Percentiles rank a stretch among this genome's conserved stretches.
These are phyloP conservation scores for Aspergillus aculeatinus DNA, from an alignment of 2,329 filamentous ascomycete species.

Conservation along the genomic window DNA sequence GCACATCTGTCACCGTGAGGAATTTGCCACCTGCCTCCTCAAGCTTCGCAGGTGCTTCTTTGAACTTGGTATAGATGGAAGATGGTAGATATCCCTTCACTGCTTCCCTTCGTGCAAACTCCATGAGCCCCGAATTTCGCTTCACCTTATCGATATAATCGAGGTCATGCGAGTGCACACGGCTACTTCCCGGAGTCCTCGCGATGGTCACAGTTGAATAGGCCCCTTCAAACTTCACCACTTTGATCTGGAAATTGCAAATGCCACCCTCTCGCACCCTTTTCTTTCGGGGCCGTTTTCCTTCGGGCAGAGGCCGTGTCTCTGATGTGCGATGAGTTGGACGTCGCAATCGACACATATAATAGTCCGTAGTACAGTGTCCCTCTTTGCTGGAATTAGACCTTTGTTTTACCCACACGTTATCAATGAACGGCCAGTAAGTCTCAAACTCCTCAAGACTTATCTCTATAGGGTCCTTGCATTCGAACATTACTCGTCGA, in stretches of 20 bases:
- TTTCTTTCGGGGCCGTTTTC: slow-evolving; percentile 48
- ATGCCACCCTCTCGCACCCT: slow-evolving; percentile 46
- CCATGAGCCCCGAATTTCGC: slow-evolving; percentile 50
- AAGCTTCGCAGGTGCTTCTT: slow-evolving; percentile 46
- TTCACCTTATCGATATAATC: slow-evolving; percentile 51
- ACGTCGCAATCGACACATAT: slow-evolving; percentile 48
- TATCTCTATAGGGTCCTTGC: slow-evolving; percentile 49
- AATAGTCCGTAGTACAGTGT: slow-evolving; percentile 47
- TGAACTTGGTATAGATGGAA: slow-evolving; percentile 50
- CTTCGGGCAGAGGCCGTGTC: slow-evolving; percentile 43
- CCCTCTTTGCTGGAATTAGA: slow-evolving; percentile 44
- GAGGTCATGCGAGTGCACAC: slow-evolving; percentile 46
- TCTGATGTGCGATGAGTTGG: slow-evolving; percentile 41
- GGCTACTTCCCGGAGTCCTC: slow-evolving; percentile 42
- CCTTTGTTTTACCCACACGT: slow-evolving; percentile 52
- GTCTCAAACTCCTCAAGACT: slow-evolving; percentile 47
- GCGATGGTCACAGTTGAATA: slow-evolving; percentile 46
- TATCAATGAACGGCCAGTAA: slow-evolving; percentile 52
- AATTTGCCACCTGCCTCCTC: slow-evolving; percentile 47
- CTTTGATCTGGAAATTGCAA: slow-evolving; percentile 51
- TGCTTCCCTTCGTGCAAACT: slow-evolving; percentile 46
- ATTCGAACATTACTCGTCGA: slow-evolving; percentile 46
- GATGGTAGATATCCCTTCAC: slow-evolving; percentile 49
- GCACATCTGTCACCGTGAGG: slow-evolving; percentile 48
- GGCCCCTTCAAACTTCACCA: slow-evolving; percentile 45